These are phyloP conservation scores for Dothidotthia symphoricarpi DNA, from an alignment of 2,329 filamentous ascomycete species.

Conservation along the genomic window DNA sequence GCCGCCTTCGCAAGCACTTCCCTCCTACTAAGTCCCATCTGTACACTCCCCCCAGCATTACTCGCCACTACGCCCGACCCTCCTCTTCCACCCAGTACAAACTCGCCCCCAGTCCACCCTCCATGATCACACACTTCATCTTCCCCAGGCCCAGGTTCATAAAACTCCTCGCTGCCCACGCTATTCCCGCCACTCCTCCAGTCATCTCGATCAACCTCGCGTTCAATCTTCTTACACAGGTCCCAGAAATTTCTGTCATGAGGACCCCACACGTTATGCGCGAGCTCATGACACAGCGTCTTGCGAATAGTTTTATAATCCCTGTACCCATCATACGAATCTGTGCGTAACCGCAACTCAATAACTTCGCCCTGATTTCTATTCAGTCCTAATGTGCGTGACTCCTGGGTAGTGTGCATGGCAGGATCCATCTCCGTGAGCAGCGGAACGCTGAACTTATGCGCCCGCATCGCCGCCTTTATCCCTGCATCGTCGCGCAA, in stretches of 20 bases:
- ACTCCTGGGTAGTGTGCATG: constrained; percentile 78
- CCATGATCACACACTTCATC: constrained; percentile 42
- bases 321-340: constrained; percentile 88
- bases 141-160: constrained; percentile 31
- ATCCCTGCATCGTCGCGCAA: constrained; percentile 84
- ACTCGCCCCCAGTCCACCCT: constrained; percentile 45
- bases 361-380: constrained; percentile 86
- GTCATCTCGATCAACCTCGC: constrained; percentile 77
- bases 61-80: constrained; percentile 20
- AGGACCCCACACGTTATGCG: constrained; percentile 82
- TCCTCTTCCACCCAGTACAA: constrained; percentile 32
- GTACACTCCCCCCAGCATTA: constrained; percentile 22
- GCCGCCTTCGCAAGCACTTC: constrained; percentile 74
- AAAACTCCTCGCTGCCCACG: constrained; percentile 37
- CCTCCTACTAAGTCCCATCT: constrained; percentile 59
- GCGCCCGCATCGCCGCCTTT: constrained; percentile 75
- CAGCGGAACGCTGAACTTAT: constrained; percentile 79
- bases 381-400: constrained; percentile 80
- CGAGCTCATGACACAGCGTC: constrained; percentile 91
- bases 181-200: constrained; percentile 66
- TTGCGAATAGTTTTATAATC: constrained; percentile 90
- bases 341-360: constrained; percentile 84
- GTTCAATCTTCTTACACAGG: constrained; percentile 80
- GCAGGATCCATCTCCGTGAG: constrained; percentile 95
- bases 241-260: constrained; percentile 91